Conservation (phyloP, 352 stramenopile species). For the Phytophthora tentaculata region DNA sequence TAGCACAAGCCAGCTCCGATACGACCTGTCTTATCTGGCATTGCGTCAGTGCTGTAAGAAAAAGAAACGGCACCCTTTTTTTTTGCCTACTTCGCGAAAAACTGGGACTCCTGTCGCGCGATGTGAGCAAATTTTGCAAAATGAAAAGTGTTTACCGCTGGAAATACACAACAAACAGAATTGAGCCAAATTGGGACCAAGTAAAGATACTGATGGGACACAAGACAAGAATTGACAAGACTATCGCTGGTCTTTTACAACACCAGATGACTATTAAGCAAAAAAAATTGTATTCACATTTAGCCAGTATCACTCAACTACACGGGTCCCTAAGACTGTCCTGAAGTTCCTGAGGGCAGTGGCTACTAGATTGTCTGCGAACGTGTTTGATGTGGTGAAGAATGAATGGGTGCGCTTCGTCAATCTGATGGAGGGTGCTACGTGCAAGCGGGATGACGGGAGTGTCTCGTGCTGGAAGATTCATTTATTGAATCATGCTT, state of each 20-base stretch:
- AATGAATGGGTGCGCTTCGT: constrained; percentile 11
- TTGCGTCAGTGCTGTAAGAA: constrained; percentile 1
- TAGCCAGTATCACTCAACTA: neutral
- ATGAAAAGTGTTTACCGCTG: constrained; percentile 7
- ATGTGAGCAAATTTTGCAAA: constrained; percentile 29
- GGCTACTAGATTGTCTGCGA: neutral
- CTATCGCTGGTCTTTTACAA: too few species aligned
- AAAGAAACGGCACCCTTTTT: neutral
- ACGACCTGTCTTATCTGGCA: too few species aligned
- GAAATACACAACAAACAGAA: constrained; percentile 26
- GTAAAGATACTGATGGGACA: constrained; percentile 21
- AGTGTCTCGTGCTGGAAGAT: neutral
- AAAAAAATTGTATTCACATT: constrained; percentile 11
- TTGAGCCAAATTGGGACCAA: constrained; percentile 34
- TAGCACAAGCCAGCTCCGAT: too few species aligned
- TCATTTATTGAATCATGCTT: too few species aligned
- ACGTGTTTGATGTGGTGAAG: constrained; percentile 11
- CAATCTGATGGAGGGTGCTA: constrained; percentile 18
- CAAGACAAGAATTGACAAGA: constrained; percentile 23
- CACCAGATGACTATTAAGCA: constrained; percentile 7
- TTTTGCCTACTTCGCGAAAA: constrained; percentile 15
- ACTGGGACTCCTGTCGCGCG: constrained; percentile 15
- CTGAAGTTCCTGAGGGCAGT: constrained; percentile 5
- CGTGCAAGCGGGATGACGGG: neutral
- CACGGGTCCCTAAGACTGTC: constrained; percentile 1